phyloP scores from a whole-genome alignment of 2,329 filamentous ascomycete species.

The Zasmidium citrigriseum region DNA sequence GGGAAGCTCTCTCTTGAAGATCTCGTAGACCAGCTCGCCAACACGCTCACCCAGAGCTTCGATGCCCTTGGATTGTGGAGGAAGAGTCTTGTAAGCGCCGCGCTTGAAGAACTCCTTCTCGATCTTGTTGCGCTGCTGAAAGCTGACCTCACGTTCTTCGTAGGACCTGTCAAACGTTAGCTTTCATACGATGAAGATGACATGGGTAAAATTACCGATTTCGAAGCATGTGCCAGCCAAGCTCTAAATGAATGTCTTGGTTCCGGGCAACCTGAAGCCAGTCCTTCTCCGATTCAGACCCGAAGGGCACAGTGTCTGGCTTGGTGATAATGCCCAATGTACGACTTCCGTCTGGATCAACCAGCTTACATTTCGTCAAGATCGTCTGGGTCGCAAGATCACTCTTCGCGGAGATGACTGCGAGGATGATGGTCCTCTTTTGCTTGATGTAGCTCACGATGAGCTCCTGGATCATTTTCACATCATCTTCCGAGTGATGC shows the following conservation, averaged over 20 bases:
- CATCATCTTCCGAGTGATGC: conserved; percentile 36
- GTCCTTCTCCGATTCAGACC: conserved; percentile 41
- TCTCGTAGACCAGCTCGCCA: conserved; percentile 49
- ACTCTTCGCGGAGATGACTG: conserved; percentile 42
- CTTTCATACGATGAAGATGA: background rate
- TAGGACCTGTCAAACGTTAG: conserved; percentile 14
- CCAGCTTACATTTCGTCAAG: conserved; percentile 48
- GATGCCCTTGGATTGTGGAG: conserved; percentile 47
- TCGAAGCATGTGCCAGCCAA: conserved; percentile 58
- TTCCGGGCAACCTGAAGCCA: conserved; percentile 45
- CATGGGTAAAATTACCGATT: conserved; percentile 39
- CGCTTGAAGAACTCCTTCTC: conserved; percentile 40
- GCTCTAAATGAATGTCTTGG: conserved; percentile 41
- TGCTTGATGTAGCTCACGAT: conserved; percentile 59
- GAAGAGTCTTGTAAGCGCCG: conserved; percentile 32
- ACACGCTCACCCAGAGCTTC: conserved; percentile 50
- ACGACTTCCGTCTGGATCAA: conserved; percentile 49
- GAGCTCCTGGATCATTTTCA: conserved; percentile 34
- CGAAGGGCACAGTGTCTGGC: conserved; percentile 47
- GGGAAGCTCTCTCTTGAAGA: conserved; percentile 40
- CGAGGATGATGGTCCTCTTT: conserved; percentile 49
- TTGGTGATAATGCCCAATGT: conserved; percentile 63
- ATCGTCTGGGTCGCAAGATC: conserved; percentile 61
- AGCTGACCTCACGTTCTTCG: conserved; percentile 37
- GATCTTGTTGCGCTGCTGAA: conserved; percentile 42